These are phyloP conservation scores for Podospora pseudoanserina DNA, from an alignment of 495 filamentous ascomycete genomes.

Conservation along the genomic window DNA sequence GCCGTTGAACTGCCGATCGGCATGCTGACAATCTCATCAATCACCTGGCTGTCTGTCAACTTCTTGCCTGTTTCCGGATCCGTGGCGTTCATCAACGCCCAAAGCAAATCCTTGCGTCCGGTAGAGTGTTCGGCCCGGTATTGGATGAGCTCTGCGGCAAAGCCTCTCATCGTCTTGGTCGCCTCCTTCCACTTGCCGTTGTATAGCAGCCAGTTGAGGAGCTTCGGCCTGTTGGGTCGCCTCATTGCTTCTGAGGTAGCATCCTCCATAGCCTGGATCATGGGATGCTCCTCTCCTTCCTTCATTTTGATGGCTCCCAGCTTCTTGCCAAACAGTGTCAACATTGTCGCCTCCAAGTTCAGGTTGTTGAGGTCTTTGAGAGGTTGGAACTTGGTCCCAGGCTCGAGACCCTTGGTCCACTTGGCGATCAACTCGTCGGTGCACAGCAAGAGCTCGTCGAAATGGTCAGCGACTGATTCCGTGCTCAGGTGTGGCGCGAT, in stretches of 20 bases:
- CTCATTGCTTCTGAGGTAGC: constrained; percentile 57
- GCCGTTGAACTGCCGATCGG: constrained; percentile 46
- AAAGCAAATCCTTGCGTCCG: constrained; percentile 65
- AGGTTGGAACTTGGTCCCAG: constrained; percentile 48
- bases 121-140: constrained; percentile 54
- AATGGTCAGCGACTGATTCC: constrained; percentile 55
- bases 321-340: constrained; percentile 60
- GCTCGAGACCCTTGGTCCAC: constrained; percentile 54
- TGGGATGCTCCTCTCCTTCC: constrained; percentile 54
- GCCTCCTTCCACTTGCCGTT: constrained; percentile 53
- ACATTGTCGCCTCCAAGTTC: constrained; percentile 64
- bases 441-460: constrained; percentile 64
- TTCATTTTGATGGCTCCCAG: constrained; percentile 64
- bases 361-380: constrained; percentile 67
- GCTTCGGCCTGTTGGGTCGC: constrained; percentile 50
- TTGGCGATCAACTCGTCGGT: constrained; percentile 63
- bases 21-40: constrained; percentile 66
- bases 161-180: constrained; percentile 49
- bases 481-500: constrained; percentile 64
- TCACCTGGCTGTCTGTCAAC: constrained; percentile 56
- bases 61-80: constrained; percentile 61
- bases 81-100: constrained; percentile 59
- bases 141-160: constrained; percentile 56
- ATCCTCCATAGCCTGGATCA: constrained; percentile 62
- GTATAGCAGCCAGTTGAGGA: constrained; percentile 54